Percentiles rank a stretch among this genome's conserved stretches.
Conservation (phyloP, 768 basidiomycete genomes). For the Calocera viscosa region DNA sequence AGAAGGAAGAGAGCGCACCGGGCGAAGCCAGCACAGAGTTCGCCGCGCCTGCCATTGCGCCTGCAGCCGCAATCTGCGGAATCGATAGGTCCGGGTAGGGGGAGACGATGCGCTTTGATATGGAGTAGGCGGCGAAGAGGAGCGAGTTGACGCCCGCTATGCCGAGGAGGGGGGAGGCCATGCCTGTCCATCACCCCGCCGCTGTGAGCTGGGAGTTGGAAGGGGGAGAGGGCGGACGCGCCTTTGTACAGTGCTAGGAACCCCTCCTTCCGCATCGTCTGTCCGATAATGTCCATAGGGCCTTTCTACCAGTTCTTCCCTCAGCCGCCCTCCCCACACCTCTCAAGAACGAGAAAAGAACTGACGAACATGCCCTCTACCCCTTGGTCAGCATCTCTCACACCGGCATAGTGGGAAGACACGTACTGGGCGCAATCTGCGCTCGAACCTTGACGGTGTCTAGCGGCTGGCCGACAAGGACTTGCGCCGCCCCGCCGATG, state of each 20-base stretch:
- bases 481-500: conserved; percentile 84
- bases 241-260: conserved; percentile 93
- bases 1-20: conserved; percentile 33
- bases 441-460: conserved; percentile 84
- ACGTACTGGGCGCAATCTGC: conserved; percentile 68
- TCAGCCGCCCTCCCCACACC: background rate
- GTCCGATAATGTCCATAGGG: conserved; percentile 76
- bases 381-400: conserved; percentile 7
- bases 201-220: background rate
- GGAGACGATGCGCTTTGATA: conserved; percentile 67
- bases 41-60: conserved; percentile 82
- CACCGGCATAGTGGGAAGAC: conserved; percentile 14
- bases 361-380: conserved; percentile 81
- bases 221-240: conserved; percentile 22
- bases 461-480: conserved; percentile 84
- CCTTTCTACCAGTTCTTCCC: conserved; percentile 57
- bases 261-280: conserved; percentile 77
- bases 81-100: conserved; percentile 79
- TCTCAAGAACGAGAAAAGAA: conserved; percentile 15
- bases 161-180: conserved; percentile 81
- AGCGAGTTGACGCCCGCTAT: conserved; percentile 94
- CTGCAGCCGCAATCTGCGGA: conserved; percentile 68
- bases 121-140: conserved; percentile 82
- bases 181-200: conserved; percentile 41
- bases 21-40: conserved; percentile 89